Conservation (phyloP, 768 basidiomycete genomes). For the Termitomyces sp. region DNA sequence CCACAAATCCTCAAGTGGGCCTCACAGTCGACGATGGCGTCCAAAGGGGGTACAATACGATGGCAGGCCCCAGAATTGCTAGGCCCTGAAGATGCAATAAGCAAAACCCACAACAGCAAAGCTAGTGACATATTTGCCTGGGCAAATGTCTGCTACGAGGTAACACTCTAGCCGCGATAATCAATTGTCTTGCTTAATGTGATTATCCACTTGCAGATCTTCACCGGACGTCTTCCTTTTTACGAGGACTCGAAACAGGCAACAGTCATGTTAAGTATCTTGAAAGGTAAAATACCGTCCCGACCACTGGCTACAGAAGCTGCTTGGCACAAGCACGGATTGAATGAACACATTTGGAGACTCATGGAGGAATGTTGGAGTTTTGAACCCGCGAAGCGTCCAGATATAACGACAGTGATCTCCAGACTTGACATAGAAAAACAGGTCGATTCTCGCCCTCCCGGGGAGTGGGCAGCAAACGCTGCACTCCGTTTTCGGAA, state of each 20-base stretch:
- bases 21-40: constrained; percentile 1
- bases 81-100: neutral
- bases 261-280: constrained; percentile 13
- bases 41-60: constrained; percentile 7
- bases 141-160: constrained; percentile 17
- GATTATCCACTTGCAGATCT: constrained; percentile 1
- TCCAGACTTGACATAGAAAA: neutral
- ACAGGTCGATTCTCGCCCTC: neutral
- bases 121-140: constrained; percentile 18
- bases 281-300: constrained; percentile 9
- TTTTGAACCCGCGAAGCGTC: neutral
- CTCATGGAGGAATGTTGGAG: constrained; percentile 3
- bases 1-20: constrained; percentile 9
- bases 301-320: neutral
- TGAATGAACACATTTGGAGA: neutral
- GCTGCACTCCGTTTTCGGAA: constrained; percentile 2
- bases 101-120: constrained; percentile 2
- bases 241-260: constrained; percentile 6
- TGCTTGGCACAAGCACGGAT: neutral
- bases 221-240: constrained; percentile 18
- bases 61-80: constrained; percentile 21
- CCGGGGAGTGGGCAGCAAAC: neutral
- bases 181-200: neutral
- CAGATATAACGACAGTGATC: neutral
- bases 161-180: neutral